Evolutionary conservation across 495 filamentous ascomycete genomes (phyloP), one percentile per base, ranked within the genome.

Genomic region (Trichoderma erinaceum): DNA sequence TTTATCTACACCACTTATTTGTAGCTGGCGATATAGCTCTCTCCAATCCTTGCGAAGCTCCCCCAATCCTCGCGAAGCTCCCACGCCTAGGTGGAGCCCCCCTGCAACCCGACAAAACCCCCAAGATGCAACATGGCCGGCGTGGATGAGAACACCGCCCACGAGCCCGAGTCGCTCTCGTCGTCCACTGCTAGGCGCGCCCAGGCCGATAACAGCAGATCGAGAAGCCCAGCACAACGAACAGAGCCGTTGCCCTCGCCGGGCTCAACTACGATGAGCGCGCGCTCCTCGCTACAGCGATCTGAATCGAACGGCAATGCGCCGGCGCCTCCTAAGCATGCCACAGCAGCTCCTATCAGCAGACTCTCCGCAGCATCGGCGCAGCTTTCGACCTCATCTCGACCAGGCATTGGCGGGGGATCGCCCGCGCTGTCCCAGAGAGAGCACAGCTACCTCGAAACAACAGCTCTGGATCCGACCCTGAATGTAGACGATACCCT

Each of bases 401-500:
- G 56, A 25, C 27, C 56, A 1, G 27, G 56, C 4, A 1, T 25
- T 32, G 56, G 56, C 56, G 56, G 56, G 23, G 56, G 25, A 13
- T 61, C 56, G 27, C 56, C 56, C 11, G 56, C 56, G 25, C 23
- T 29, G 23, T n/a, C 44, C 3, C 56, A 27, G 10, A 25, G 23
- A 61, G 56, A 61, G 21, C 52, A 29, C 0, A 83, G 79, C 72
- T 81, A 77, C 61, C 63, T 80, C 70, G 81, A 82, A 27, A 75
- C 77, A 38, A 76, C 78, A 5, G 77, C 74, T 29, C n/a, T 80
- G 56, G 76, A 81, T 16, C 70, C 75, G 56, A 73, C 74, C 15
- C 72, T 73, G 68, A 68, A 75, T 68, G 70, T 72, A 43, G 72
- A 75, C 63, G 80, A 83, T 61, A 79, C 81, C 3, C 69, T 82